Evolutionary conservation across 2,329 filamentous ascomycete genomes (phyloP).

Genomic region (Cercospora brassicicola): DNA sequence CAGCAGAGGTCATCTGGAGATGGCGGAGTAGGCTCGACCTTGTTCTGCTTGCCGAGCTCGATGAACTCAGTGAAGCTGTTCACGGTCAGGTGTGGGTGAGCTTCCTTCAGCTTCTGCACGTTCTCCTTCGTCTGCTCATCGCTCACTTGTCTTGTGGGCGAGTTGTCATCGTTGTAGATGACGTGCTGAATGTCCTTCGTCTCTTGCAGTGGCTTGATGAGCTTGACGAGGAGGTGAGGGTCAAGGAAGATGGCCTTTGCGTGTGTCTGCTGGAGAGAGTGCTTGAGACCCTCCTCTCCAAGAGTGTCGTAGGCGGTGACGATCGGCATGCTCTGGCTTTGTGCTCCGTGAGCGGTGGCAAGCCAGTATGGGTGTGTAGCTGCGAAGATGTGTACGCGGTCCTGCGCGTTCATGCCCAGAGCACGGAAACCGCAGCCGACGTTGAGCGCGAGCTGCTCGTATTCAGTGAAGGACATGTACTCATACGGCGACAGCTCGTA

Average conservation of each 20-base stretch:
- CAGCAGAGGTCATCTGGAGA: constrained; percentile 77
- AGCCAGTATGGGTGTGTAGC: constrained; percentile 85
- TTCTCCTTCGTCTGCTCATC: constrained; percentile 53
- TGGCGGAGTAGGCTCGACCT: constrained; percentile 69
- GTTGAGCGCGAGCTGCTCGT: constrained; percentile 67
- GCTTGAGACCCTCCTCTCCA: constrained; percentile 77
- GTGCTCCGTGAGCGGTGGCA: constrained; percentile 64
- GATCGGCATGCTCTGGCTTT: constrained; percentile 84
- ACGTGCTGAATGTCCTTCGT: constrained; percentile 58
- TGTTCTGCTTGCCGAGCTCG: constrained; percentile 63
- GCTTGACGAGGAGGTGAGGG: constrained; percentile 64
- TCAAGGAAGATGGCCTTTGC: constrained; percentile 85
- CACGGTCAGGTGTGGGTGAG: constrained; percentile 55
- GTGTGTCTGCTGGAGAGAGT: constrained; percentile 79
- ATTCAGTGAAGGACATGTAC: constrained; percentile 77
- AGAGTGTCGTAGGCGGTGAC: constrained; percentile 95
- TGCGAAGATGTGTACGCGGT: constrained; percentile 78
- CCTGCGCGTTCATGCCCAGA: constrained; percentile 66
- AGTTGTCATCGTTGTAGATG: constrained; percentile 58
- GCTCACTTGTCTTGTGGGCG: constrained; percentile 34
- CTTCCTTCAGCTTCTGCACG: constrained; percentile 55
- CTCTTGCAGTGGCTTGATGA: constrained; percentile 56
- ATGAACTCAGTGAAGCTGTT: constrained; percentile 58
- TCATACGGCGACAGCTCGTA: constrained; percentile 79
- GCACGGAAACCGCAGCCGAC: constrained; percentile 72